Conservation (phyloP, 2,329 filamentous ascomycete species). For the Ophiosphaerella narmari region DNA sequence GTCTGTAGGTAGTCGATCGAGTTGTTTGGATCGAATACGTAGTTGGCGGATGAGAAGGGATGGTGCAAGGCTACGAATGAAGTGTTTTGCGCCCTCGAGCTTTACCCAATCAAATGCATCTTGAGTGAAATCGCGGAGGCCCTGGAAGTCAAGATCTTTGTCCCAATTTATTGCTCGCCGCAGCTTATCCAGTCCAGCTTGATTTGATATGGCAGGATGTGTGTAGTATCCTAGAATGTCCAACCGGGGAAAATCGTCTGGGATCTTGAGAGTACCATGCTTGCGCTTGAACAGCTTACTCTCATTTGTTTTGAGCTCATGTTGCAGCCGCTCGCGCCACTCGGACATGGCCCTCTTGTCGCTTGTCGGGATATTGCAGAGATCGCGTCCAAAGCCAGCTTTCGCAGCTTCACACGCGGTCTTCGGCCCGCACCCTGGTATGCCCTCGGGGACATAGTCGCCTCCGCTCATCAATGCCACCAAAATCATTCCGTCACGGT, state of each 20-base stretch:
- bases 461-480: constrained; percentile 94
- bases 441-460: constrained; percentile 87
- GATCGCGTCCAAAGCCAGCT: constrained; percentile 79
- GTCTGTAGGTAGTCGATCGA: constrained; percentile 22
- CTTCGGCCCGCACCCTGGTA: constrained; percentile 85
- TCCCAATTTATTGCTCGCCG: constrained; percentile 63
- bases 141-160: constrained; percentile 65
- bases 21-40: constrained; percentile 41
- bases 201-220: constrained; percentile 77
- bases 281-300: constrained; percentile 77
- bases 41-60: constrained; percentile 70
- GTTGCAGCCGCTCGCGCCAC: constrained; percentile 74
- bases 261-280: constrained; percentile 75
- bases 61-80: constrained; percentile 79
- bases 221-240: constrained; percentile 86
- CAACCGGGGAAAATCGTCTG: constrained; percentile 77
- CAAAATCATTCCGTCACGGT: constrained; percentile 87
- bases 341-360: constrained; percentile 63
- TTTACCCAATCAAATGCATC: constrained; percentile 88
- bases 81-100: constrained; percentile 78
- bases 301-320: constrained; percentile 83
- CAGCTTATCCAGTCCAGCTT: constrained; percentile 61
- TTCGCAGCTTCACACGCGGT: constrained; percentile 86
- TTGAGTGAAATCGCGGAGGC: constrained; percentile 73
- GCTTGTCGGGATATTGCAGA: constrained; percentile 68